phyloP scores from a whole-genome alignment of 2,329 filamentous ascomycete species.

The Xylaria sp. region DNA sequence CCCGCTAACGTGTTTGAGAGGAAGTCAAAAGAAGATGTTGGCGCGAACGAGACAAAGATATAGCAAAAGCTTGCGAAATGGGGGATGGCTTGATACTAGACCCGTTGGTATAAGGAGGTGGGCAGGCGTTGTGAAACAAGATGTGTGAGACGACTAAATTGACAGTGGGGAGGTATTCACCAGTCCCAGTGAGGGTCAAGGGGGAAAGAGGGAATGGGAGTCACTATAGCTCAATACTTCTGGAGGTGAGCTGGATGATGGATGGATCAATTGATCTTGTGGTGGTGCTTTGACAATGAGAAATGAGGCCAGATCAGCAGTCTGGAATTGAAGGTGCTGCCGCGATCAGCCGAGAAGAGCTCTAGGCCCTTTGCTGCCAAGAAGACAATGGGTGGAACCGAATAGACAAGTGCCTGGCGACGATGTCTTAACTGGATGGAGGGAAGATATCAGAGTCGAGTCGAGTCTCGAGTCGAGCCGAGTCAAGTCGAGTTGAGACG shows the following conservation, averaged over 20 bases:
- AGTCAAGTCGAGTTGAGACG: background rate
- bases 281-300: slow-evolving; percentile 13
- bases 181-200: slow-evolving; percentile 27
- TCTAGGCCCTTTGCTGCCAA: slow-evolving; percentile 21
- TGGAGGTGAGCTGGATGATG: background rate
- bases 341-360: slow-evolving; percentile 25
- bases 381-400: slow-evolving; percentile 5
- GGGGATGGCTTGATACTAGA: slow-evolving; percentile 11
- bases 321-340: slow-evolving; percentile 23
- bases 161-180: slow-evolving; percentile 30
- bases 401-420: background rate
- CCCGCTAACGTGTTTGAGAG: background rate
- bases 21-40: background rate
- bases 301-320: slow-evolving; percentile 33
- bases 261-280: slow-evolving; percentile 8
- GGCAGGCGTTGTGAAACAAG: slow-evolving; percentile 19
- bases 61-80: slow-evolving; percentile 6
- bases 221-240: slow-evolving; percentile 14
- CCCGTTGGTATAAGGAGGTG: slow-evolving; percentile 14
- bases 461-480: background rate
- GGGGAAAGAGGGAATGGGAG: slow-evolving; percentile 18
- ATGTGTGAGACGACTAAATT: slow-evolving; percentile 23
- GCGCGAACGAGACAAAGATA: slow-evolving; percentile 6
- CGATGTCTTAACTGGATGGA: background rate
- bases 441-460: background rate